Conservation (phyloP, 345 rosid species). For the Dipteronia dyeriana region DNA sequence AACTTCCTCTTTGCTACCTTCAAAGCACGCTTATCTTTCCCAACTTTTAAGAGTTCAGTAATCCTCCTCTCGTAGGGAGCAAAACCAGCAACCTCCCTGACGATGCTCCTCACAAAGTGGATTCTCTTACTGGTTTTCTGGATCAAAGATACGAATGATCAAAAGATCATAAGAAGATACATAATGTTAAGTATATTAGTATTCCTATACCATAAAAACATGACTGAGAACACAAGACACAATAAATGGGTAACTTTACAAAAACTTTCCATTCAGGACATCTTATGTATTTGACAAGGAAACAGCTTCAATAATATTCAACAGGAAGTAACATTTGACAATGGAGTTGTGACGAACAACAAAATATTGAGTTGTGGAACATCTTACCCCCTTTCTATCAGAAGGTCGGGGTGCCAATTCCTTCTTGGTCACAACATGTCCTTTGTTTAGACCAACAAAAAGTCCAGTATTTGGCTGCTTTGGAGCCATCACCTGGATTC, state of each 20-base stretch:
- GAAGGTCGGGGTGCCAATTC: slow-evolving; percentile 41
- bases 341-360: not conserved
- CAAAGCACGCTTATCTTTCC: slow-evolving; percentile 62
- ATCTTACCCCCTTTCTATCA: slow-evolving; percentile 44
- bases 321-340: not conserved
- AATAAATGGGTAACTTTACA: too few relatives aligned
- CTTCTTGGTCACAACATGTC: slow-evolving; percentile 42
- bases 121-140: slow-evolving; percentile 59
- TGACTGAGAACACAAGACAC: not conserved
- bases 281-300: not conserved
- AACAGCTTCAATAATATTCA: not conserved
- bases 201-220: not conserved
- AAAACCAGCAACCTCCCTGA: slow-evolving; percentile 66
- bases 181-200: not conserved
- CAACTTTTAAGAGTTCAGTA: slow-evolving; percentile 55
- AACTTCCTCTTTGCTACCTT: slow-evolving; percentile 56
- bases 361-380: not conserved
- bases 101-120: slow-evolving; percentile 44
- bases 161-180: not conserved
- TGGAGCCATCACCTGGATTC: slow-evolving; percentile 43
- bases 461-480: slow-evolving; percentile 43
- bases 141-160: not conserved
- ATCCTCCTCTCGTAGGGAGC: slow-evolving; percentile 60
- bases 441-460: slow-evolving; percentile 43
- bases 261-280: too few relatives aligned